These are phyloP conservation scores for Mycoemilia scoparia DNA, from an alignment of 192 early-diverging fungal genomes.

Conservation along the genomic window DNA sequence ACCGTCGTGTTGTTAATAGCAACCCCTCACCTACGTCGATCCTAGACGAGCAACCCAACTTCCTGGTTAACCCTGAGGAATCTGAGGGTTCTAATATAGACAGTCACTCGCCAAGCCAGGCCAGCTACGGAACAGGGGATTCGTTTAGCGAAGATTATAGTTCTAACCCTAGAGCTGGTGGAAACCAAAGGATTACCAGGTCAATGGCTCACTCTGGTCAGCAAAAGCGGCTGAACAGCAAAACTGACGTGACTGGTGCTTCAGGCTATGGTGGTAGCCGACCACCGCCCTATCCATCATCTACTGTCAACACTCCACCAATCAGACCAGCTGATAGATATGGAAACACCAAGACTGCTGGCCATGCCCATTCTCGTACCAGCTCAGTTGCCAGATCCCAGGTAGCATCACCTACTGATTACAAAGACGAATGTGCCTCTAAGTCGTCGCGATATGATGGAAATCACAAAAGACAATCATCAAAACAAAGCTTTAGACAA, in stretches of 20 bases:
- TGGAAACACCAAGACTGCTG: neutral
- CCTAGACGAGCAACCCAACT: conserved; percentile 24
- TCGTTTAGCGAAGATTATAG: neutral
- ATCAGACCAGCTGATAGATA: neutral
- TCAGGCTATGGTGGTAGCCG: neutral
- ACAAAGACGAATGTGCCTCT: too few relatives aligned
- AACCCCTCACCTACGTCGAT: too few relatives aligned
- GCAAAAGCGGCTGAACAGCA: too few relatives aligned
- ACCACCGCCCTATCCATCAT: neutral
- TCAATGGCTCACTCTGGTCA: too few relatives aligned
- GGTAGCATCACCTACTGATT: too few relatives aligned
- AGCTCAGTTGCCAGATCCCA: neutral
- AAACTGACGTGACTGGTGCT: neutral
- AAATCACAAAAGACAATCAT: too few relatives aligned
- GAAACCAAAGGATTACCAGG: neutral
- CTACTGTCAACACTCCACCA: neutral
- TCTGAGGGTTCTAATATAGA: too few relatives aligned
- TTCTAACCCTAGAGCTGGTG: neutral
- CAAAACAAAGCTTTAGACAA: too few relatives aligned
- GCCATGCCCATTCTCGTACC: neutral
- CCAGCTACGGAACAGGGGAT: neutral
- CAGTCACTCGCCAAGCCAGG: too few relatives aligned
- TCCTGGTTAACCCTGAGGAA: too few relatives aligned
- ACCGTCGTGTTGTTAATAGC: too few relatives aligned
- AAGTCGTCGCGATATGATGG: too few relatives aligned